Conservation (phyloP, 2,329 filamentous ascomycete genomes). For the Cladosporium sp. region DNA sequence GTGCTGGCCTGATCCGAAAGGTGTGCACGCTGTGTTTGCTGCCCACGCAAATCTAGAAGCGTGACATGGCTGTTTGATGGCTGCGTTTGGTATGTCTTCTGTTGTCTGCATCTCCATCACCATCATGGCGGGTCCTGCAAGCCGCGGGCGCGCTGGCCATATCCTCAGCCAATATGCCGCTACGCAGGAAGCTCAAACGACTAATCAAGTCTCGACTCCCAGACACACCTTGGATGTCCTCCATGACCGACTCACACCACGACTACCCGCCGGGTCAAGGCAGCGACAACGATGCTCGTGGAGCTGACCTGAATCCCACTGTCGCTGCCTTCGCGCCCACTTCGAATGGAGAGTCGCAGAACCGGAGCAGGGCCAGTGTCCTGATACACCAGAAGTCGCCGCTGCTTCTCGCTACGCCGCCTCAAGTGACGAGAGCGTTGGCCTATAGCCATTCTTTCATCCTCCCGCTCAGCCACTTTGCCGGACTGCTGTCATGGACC, state of each 20-base stretch:
- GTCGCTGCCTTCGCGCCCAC: conserved; percentile 89
- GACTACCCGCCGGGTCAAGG: conserved; percentile 46
- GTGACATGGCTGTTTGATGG: conserved; percentile 29
- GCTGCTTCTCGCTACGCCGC: conserved; percentile 86
- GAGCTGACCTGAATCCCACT: conserved; percentile 62
- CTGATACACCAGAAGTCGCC: conserved; percentile 97
- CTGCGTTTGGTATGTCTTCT: conserved; percentile 31
- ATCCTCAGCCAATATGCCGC: conserved; percentile 16
- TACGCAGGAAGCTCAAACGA: conserved; percentile 23
- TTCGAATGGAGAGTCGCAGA: conserved; percentile 55
- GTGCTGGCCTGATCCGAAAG: conserved; percentile 8
- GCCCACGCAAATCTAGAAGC: not conserved
- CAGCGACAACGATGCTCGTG: conserved; percentile 22
- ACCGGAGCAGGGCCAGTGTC: conserved; percentile 51
- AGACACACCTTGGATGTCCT: conserved; percentile 56
- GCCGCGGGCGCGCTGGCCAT: not conserved
- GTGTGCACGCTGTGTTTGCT: conserved; percentile 6
- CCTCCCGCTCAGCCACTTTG: conserved; percentile 81
- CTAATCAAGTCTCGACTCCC: conserved; percentile 26
- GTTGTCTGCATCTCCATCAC: not conserved
- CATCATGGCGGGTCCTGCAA: not conserved
- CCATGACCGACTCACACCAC: conserved; percentile 48
- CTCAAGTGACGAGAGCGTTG: conserved; percentile 88
- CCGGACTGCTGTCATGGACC: conserved; percentile 89
- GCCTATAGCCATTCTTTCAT: conserved; percentile 96